A percentile compares a stretch with the other conserved stretches of the same genome.
Conservation (phyloP, 495 filamentous ascomycete species). For the Tuber aestivum region DNA sequence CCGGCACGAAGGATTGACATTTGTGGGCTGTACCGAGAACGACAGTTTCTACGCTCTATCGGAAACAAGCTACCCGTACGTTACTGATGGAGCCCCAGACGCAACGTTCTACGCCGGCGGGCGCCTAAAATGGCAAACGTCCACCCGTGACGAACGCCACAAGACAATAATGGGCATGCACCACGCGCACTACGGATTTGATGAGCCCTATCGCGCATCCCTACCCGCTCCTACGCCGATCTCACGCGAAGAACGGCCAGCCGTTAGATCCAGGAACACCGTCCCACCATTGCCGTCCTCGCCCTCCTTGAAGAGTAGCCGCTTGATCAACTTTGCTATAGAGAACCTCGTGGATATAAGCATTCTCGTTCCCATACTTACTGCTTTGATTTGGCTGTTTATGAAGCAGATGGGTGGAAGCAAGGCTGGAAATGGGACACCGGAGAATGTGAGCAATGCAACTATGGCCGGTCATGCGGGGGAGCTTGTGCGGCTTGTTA, state of each 20-base stretch:
- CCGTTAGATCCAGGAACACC: slow-evolving; percentile 25
- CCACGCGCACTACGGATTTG: slow-evolving; percentile 26
- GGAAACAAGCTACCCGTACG: slow-evolving; percentile 69
- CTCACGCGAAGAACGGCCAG: slow-evolving; percentile 21
- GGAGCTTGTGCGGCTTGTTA: not conserved
- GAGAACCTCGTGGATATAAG: slow-evolving; percentile 34
- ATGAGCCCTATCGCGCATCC: slow-evolving; percentile 32
- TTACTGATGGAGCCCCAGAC: slow-evolving; percentile 31
- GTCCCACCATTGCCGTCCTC: slow-evolving; percentile 32
- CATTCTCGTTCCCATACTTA: slow-evolving; percentile 21
- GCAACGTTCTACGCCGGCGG: slow-evolving; percentile 33
- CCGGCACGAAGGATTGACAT: slow-evolving; percentile 53
- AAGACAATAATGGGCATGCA: slow-evolving; percentile 37
- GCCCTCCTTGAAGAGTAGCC: slow-evolving; percentile 31
- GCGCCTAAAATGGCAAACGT: slow-evolving; percentile 24
- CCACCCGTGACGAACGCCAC: slow-evolving; percentile 31
- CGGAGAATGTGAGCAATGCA: not conserved
- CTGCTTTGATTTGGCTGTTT: not conserved
- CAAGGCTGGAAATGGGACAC: not conserved
- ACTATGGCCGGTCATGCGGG: not conserved
- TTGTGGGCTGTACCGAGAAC: slow-evolving; percentile 75
- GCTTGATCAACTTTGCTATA: slow-evolving; percentile 28
- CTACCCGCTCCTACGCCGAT: slow-evolving; percentile 18
- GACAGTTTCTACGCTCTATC: slow-evolving; percentile 95
- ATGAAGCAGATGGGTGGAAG: slow-evolving; percentile 1